Conservation (phyloP, 768 basidiomycete genomes). For the Naganishia randhawae region DNA sequence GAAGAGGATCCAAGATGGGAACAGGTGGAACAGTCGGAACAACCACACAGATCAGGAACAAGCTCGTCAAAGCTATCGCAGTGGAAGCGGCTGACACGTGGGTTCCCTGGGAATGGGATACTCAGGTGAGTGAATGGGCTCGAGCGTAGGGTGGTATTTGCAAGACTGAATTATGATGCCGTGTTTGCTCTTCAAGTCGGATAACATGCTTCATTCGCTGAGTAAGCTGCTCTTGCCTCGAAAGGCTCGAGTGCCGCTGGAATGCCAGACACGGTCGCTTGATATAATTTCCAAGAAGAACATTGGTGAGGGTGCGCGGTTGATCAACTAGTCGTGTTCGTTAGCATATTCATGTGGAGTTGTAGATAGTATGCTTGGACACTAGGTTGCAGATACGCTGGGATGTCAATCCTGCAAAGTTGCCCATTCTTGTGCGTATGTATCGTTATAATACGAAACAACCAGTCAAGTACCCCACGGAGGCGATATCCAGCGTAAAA, state of each 20-base stretch:
- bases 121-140: constrained; percentile 7
- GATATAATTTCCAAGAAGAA: constrained; percentile 35
- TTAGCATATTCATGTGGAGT: not conserved
- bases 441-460: not conserved
- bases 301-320: constrained; percentile 28
- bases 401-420: not conserved
- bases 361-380: not conserved
- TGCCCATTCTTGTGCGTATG: not conserved
- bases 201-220: constrained; percentile 24
- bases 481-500: not conserved
- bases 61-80: constrained; percentile 24
- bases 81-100: constrained; percentile 27
- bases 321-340: constrained; percentile 19
- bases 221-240: constrained; percentile 36
- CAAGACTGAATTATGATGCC: not conserved
- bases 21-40: constrained; percentile 30
- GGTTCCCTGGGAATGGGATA: constrained; percentile 29
- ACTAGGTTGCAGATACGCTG: not conserved
- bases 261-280: constrained; percentile 38
- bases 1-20: constrained; percentile 29
- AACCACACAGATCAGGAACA: constrained; percentile 28
- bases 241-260: constrained; percentile 35
- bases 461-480: not conserved
- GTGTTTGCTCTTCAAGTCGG: not conserved
- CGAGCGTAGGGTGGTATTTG: not conserved